Conservation (phyloP, 176 grass and related monocot species). For the Triticum aestivum region IWGSC_CS_RefSeq_v2.1 NC_057798.1:97611107-97611606, state of each 20-base stretch:
- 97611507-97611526: conserved; percentile 16
- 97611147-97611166: neutral
- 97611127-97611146: neutral
- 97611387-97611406: neutral
- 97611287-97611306: too few species aligned
- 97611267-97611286: too few species aligned
- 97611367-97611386: neutral
- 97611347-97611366: neutral
- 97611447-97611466: neutral
- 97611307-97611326: too few species aligned
- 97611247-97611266: too few species aligned
- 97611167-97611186: neutral
- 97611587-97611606: conserved; percentile 88
- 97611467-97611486: neutral
- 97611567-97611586: conserved; percentile 95
- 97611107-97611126: neutral
- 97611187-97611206: neutral
- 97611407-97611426: neutral
- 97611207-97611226: neutral
- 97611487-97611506: neutral
- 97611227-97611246: neutral
- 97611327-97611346: neutral
- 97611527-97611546: conserved; percentile 32
- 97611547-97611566: conserved; percentile 92
- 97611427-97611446: conserved; percentile 4